A percentile compares a stretch with the other conserved stretches of the same genome.
Evolutionary conservation across 106 monocot genomes (phyloP).

Genomic region (Dendrobium officinale): DNA sequence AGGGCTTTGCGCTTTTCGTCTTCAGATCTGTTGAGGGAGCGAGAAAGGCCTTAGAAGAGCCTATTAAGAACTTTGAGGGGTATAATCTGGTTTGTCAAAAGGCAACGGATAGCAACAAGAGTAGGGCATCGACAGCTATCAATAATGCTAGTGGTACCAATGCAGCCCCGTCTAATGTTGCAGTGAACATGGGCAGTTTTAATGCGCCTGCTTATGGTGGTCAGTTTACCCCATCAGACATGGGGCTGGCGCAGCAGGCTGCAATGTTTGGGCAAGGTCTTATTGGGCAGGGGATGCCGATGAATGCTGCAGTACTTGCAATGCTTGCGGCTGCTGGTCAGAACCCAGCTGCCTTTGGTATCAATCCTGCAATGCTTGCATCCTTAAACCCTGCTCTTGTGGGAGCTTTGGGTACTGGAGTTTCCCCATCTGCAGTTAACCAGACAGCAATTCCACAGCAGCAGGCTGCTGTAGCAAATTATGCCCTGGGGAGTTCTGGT

Average conservation of each 20-base stretch:
- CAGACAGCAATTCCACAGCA: conserved; percentile 9
- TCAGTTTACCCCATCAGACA: conserved; percentile 5
- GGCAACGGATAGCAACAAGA: conserved; percentile 55
- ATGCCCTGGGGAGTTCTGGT: conserved; percentile 35
- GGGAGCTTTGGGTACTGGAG: conserved; percentile 51
- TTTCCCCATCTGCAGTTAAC: conserved; percentile 12
- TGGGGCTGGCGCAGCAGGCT: conserved; percentile 14
- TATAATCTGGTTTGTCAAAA: conserved; percentile 54
- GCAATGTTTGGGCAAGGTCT: conserved; percentile 28
- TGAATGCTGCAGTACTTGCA: conserved; percentile 57
- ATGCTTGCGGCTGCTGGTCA: conserved; percentile 72
- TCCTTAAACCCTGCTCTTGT: conserved; percentile 66
- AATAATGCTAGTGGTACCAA: not conserved
- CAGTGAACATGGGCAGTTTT: conserved; percentile 5
- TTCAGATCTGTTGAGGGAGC: conserved; percentile 70
- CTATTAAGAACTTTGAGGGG: conserved; percentile 83
- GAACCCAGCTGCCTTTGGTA: conserved; percentile 50
- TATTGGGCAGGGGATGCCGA: conserved; percentile 41
- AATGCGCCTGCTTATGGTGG: conserved; percentile 21
- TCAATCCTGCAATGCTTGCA: conserved; percentile 64
- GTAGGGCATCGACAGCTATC: conserved; percentile 10
- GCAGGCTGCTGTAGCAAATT: conserved; percentile 19
- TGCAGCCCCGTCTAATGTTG: conserved; percentile 4
- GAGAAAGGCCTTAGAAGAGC: conserved; percentile 66
- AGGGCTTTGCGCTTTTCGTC: conserved; percentile 85